These are phyloP conservation scores for Astraeus odoratus DNA, from an alignment of 768 basidiomycete genomes.

Conservation along the genomic window DNA sequence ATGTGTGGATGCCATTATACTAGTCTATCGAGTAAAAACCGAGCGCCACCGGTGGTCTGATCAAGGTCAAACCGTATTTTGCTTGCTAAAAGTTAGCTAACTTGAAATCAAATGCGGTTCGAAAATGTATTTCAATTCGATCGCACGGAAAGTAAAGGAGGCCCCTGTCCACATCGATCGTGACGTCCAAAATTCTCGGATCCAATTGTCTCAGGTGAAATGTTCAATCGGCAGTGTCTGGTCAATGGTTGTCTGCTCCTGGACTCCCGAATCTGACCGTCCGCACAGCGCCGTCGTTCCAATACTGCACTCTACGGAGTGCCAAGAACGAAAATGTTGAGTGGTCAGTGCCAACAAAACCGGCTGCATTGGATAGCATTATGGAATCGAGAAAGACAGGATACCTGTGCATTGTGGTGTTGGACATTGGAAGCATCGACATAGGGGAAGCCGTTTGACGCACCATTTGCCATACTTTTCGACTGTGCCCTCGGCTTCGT, in stretches of 20 bases:
- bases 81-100: too few relatives aligned
- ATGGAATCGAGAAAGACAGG: conserved; percentile 68
- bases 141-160: too few relatives aligned
- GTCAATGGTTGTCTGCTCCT: conserved; percentile 49
- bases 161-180: too few relatives aligned
- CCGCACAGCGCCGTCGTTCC: conserved; percentile 49
- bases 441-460: conserved; percentile 9
- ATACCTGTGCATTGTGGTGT: conserved; percentile 46
- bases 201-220: too few relatives aligned
- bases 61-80: too few relatives aligned
- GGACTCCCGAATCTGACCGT: conserved; percentile 54
- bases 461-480: conserved; percentile 46
- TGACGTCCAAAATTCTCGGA: too few relatives aligned
- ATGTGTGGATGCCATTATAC: too few relatives aligned
- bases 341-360: conserved; percentile 64
- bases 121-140: too few relatives aligned
- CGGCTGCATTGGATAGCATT: conserved; percentile 58
- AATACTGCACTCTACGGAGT: conserved; percentile 57
- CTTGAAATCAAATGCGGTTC: too few relatives aligned
- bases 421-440: neutral
- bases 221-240: too few relatives aligned
- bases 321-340: conserved; percentile 71
- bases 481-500: conserved; percentile 35
- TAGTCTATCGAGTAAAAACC: too few relatives aligned
- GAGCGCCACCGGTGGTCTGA: too few relatives aligned